Base-by-base conservation (phyloP, 257 asterid genomes). In the Solanum bulbocastanum region DNA sequence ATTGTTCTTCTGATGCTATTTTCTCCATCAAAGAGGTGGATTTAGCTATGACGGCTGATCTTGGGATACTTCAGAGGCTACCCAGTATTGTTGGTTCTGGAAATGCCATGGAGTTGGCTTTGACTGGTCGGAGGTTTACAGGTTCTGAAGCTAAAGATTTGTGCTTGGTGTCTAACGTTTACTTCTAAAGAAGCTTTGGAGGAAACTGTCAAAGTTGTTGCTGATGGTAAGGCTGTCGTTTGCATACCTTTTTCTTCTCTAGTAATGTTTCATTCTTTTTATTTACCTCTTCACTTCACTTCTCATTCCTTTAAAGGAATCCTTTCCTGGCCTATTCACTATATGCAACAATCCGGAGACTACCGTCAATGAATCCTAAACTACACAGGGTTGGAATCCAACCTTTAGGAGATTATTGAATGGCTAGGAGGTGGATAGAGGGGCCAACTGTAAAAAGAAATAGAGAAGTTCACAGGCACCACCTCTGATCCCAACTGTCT, bases 41-140 rank as follows among this genome's bases (percentile, higher is more conserved):
- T 52, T 86, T 96, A 90, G 96, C 91, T 4, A 91, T 96, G 86
- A 87, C 94, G 5, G 98, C 99, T 52, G 98, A 96, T 91, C 90
- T 97, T 10, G 99, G 99, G 83, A 90, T 98, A 82, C 94, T 97
- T 44, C 99, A 97, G 96, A 92, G 99, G 94, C 94, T 97, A 60
- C 98, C 98, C 5, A 89, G 89, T 23, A 93, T 95, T 33, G 97
- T 97, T 0, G 99, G 99, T 78, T 94, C 88, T 68, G 99, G 96
- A 15, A 94, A 89, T 36, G 99, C 99, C 0, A 96, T 94, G 98
- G 99, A 95, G 73, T 86, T 96, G 89, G 94, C 98, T 32, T 87
- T 96, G 88, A 95, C 98, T 56, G 98, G 95, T 62, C 90, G 98
- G 87, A 90, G 89, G 86, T 92, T 95, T 86, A 88, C 92, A 14